Evolutionary conservation across 106 monocot species (phyloP).

Genomic region (Vanilla planifolia): DNA sequence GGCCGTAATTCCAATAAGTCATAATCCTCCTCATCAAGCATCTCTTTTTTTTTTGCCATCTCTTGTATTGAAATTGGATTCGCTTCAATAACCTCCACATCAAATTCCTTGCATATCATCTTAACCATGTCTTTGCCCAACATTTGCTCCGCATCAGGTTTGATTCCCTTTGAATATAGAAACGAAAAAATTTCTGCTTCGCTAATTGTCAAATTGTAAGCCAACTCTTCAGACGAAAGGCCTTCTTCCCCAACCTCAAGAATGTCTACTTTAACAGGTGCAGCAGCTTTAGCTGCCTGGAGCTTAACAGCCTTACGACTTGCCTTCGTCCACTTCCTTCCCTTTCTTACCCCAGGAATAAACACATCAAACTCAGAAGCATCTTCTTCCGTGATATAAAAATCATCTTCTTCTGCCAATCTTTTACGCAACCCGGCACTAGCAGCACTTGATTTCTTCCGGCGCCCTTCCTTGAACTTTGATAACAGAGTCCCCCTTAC

Average conservation of each 20-base stretch:
- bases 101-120: slow-evolving; percentile 96
- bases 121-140: slow-evolving; percentile 88
- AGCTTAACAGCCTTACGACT: slow-evolving; percentile 65
- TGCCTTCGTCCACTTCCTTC: slow-evolving; percentile 84
- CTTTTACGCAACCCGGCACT: slow-evolving; percentile 52
- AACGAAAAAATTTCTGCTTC: slow-evolving; percentile 66
- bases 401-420: slow-evolving; percentile 29
- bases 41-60: slow-evolving; percentile 94
- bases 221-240: slow-evolving; percentile 73
- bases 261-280: slow-evolving; percentile 86
- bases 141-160: slow-evolving; percentile 44
- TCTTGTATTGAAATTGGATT: slow-evolving; percentile 57
- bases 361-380: slow-evolving; percentile 52
- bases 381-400: slow-evolving; percentile 33
- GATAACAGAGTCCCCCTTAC: slow-evolving; percentile 36
- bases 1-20: slow-evolving; percentile 71
- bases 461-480: slow-evolving; percentile 64
- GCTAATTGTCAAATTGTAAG: slow-evolving; percentile 59
- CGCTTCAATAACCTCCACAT: slow-evolving; percentile 83
- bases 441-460: slow-evolving; percentile 38
- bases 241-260: slow-evolving; percentile 92
- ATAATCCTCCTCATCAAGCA: slow-evolving; percentile 77
- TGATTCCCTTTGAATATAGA: slow-evolving; percentile 67
- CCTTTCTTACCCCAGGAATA: slow-evolving; percentile 71
- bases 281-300: slow-evolving; percentile 68